These are phyloP conservation scores for Stachybotrys chartarum DNA, from an alignment of 2,329 filamentous ascomycete genomes.

Conservation along the genomic window DNA sequence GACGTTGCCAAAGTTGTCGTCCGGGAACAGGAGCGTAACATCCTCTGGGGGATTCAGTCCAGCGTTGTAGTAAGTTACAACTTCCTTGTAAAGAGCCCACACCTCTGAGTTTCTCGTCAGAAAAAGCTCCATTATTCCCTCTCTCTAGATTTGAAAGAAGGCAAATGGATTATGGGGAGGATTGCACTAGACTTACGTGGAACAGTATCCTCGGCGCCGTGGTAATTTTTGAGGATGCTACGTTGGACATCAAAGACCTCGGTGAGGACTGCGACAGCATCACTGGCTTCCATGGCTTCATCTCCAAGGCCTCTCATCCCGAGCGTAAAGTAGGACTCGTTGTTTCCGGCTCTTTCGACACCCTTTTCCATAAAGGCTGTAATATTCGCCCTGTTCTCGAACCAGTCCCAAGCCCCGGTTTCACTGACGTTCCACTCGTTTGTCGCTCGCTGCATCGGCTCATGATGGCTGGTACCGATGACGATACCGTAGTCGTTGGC, in stretches of 20 bases:
- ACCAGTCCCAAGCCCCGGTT: background rate
- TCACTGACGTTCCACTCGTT: background rate
- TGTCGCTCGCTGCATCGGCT: background rate
- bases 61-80: conserved; percentile 50
- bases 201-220: background rate
- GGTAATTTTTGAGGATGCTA: background rate
- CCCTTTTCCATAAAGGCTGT: background rate
- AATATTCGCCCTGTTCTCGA: background rate
- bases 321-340: background rate
- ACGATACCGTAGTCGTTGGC: background rate
- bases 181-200: background rate
- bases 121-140: background rate
- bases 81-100: conserved; percentile 57
- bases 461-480: background rate
- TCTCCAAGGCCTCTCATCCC: background rate
- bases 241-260: background rate
- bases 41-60: conserved; percentile 48
- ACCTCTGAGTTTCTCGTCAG: conserved; percentile 32
- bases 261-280: background rate
- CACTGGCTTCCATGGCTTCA: background rate
- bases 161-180: background rate
- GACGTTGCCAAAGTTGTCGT: conserved; percentile 55
- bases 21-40: conserved; percentile 52
- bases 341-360: background rate
- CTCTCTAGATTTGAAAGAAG: too few relatives aligned